phyloP scores from a whole-genome alignment of 1,284 basidiomycete genomes.

The Vanrija sp. region DNA sequence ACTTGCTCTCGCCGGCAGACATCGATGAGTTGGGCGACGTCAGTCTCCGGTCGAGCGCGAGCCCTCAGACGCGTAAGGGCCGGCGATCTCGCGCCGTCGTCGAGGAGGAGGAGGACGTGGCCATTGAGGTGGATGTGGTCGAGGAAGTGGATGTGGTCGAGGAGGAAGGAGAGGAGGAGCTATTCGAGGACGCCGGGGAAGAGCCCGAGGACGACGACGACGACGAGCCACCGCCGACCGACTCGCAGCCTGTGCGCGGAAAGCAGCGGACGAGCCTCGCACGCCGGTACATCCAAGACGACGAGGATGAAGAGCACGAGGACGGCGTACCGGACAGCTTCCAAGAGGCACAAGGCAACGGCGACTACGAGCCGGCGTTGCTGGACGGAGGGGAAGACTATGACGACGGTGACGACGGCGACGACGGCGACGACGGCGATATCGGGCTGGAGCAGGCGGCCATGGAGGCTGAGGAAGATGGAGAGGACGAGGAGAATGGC shows the following conservation, averaged over 20 bases:
- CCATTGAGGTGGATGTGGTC: background rate
- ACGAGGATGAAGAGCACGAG: conserved; percentile 25
- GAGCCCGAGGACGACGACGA: background rate
- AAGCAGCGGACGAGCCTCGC: background rate
- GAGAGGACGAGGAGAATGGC: conserved; percentile 3
- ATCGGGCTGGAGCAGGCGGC: background rate
- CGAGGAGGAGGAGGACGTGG: background rate
- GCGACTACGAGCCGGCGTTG: conserved; percentile 3
- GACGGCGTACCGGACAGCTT: conserved; percentile 2
- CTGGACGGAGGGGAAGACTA: conserved; percentile 1
- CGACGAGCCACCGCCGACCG: conserved; percentile 17
- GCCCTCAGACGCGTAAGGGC: too few relatives aligned
- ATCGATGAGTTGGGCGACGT: conserved; percentile 3
- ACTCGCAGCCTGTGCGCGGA: conserved; percentile 1
- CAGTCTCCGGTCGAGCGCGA: conserved; percentile 2
- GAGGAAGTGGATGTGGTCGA: background rate
- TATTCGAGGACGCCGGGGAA: background rate
- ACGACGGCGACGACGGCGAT: background rate
- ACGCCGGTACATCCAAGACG: background rate
- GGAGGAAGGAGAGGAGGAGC: background rate
- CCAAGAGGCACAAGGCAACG: background rate
- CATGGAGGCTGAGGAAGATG: background rate
- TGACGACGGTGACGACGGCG: background rate
- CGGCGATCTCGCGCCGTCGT: background rate
- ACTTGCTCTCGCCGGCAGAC: background rate